Base-by-base conservation (phyloP, 2,329 filamentous ascomycete genomes). In the Colletotrichum brevisporum region DNA sequence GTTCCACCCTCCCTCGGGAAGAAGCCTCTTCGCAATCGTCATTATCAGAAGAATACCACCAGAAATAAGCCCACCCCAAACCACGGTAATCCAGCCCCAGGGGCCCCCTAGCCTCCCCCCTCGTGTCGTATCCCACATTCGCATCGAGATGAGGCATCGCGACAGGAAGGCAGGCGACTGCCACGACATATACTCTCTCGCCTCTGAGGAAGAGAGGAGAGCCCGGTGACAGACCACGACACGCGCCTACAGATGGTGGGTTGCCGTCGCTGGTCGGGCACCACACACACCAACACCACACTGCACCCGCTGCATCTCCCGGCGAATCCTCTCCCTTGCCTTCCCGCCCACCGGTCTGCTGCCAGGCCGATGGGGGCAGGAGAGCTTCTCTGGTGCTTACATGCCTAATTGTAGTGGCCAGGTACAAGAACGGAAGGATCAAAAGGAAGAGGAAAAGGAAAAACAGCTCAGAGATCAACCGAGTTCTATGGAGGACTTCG, bases 131-230 rank as follows among this genome's bases (percentile, higher is more conserved):
- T 57, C 64, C 24, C 12, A 27, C 13, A 21, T 5, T 13, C 50
- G 50, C 65, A 65, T 68, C 60, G 65, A 64, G 65, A 68, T 68
- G 58, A 41, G 21, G 47, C 21, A n/a, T 21, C 18, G n/a, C n/a
- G 18, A 50, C 10, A 8, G 47, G 18, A 50, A 24, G 21, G 36
- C n/a, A 56, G 24, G 26, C 54, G 51, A 26, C 52, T 55, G 43
- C 48, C 51, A 31, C 41, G 48, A 39, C 18, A 50, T 24, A 24
- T 24, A 24, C 21, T 24, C 21, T 24, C 21, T 24, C 21, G 31
- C 18, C 55, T 10, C 31, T 36, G 31, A 36, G 31, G 10, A 36
- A 36, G 9, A 36, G 21, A 24, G 21, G 21, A 31, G 39, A 63
- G 27, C 21, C 65, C 18, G 48, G 48, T 26, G 24, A 56, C n/a